Evolutionary conservation across 2,329 filamentous ascomycete genomes (phyloP).

Genomic region (Colletotrichum aenigma): DNA sequence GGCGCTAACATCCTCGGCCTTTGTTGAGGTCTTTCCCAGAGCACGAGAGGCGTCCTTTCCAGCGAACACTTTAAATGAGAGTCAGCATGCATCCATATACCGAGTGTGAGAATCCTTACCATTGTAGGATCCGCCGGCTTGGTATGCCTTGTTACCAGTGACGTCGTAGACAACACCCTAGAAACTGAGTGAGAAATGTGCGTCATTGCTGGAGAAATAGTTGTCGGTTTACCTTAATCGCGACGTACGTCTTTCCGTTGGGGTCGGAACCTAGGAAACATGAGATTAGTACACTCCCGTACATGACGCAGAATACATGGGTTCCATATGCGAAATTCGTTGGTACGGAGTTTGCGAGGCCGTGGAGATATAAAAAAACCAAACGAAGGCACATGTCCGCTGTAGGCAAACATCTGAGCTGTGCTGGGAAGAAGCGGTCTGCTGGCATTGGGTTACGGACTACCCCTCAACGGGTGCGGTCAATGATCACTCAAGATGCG

Average conservation of each 20-base stretch:
- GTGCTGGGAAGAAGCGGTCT: neutral
- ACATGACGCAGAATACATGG: neutral
- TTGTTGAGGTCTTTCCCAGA: slow-evolving; percentile 84
- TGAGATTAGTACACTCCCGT: neutral
- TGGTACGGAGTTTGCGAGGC: neutral
- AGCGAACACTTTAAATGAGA: slow-evolving; percentile 74
- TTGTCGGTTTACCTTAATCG: slow-evolving; percentile 63
- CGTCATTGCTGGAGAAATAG: neutral
- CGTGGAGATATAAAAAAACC: neutral
- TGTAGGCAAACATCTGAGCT: neutral
- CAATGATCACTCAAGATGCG: neutral
- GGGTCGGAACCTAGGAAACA: slow-evolving; percentile 8
- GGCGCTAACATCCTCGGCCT: slow-evolving; percentile 79
- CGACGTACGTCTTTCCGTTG: slow-evolving; percentile 54
- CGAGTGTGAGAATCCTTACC: slow-evolving; percentile 59
- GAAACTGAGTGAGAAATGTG: neutral
- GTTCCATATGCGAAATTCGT: neutral
- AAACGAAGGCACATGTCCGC: neutral
- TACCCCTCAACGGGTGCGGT: neutral
- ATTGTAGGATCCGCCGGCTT: slow-evolving; percentile 80
- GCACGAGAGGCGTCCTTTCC: slow-evolving; percentile 96
- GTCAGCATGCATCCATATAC: neutral
- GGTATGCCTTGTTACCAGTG: slow-evolving; percentile 85
- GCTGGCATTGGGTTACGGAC: neutral
- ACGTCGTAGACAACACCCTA: slow-evolving; percentile 96